Conservation (phyloP, 345 rosid genomes). For the Leavenworthia alabamica region DNA sequence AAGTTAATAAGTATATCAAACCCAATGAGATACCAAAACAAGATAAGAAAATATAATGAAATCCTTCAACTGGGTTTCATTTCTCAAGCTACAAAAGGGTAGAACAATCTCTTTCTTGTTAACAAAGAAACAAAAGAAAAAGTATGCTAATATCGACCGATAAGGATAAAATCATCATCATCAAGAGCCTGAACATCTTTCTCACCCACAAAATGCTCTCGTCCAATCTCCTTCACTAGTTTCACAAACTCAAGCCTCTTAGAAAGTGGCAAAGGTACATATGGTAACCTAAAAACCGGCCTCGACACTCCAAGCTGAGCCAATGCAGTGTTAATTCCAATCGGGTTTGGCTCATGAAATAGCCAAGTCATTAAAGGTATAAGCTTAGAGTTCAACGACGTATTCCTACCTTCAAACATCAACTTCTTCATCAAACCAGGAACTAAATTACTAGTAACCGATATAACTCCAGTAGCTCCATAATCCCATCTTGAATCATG, state of each 20-base stretch:
- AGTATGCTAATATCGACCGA: conserved; percentile 53
- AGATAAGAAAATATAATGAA: background rate
- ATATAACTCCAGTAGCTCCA: conserved; percentile 74
- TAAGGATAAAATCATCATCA: conserved; percentile 68
- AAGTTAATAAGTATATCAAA: background rate
- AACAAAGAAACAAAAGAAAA: background rate
- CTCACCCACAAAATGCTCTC: conserved; percentile 76
- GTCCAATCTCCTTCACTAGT: conserved; percentile 63
- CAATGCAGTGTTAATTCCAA: conserved; percentile 78
- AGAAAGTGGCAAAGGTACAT: conserved; percentile 61
- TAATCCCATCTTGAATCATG: conserved; percentile 84
- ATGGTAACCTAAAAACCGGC: conserved; percentile 85
- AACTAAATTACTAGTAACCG: conserved; percentile 72
- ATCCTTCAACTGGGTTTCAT: background rate
- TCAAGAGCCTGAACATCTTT: conserved; percentile 70
- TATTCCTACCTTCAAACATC: conserved; percentile 56
- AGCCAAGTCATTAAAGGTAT: conserved; percentile 76
- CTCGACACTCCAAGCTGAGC: conserved; percentile 82
- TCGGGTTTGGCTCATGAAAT: conserved; percentile 71
- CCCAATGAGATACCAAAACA: background rate
- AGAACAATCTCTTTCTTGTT: background rate
- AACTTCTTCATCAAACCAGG: conserved; percentile 65
- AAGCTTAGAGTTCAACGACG: conserved; percentile 52
- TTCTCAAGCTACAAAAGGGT: background rate
- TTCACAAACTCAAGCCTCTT: conserved; percentile 72